phyloP scores from a whole-genome alignment of 139 green algal species.

The Chlamydomonas schloesseri region DNA sequence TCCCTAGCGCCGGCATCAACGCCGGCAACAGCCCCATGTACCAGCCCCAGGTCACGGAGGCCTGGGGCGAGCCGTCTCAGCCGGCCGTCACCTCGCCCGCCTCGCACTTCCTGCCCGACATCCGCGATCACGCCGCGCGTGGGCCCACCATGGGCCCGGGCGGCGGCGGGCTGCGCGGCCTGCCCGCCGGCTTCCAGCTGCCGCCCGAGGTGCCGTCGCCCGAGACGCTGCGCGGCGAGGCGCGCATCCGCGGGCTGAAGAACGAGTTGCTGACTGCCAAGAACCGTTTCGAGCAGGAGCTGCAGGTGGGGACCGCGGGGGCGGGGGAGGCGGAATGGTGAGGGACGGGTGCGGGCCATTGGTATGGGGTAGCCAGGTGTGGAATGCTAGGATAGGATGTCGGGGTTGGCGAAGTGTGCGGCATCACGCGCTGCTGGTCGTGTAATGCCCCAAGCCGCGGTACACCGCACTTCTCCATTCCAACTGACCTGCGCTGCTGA shows the following conservation, averaged over 20 bases:
- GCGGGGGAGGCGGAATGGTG: too few species aligned
- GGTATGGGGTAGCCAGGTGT: not conserved
- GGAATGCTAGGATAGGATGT: not conserved
- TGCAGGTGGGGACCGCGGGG: too few species aligned
- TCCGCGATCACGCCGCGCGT: conserved; percentile 6
- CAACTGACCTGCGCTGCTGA: too few species aligned
- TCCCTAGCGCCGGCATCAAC: too few species aligned
- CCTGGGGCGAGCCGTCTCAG: conserved; percentile 19
- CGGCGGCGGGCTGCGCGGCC: too few species aligned
- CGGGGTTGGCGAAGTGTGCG: too few species aligned
- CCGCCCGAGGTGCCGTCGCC: conserved; percentile 20
- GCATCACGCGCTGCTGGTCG: too few species aligned
- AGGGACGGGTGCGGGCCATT: not conserved
- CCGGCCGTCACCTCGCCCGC: not conserved
- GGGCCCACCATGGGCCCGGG: too few species aligned
- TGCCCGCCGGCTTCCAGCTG: not conserved
- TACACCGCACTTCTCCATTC: too few species aligned
- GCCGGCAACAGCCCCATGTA: not conserved
- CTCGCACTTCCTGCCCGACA: conserved; percentile 31
- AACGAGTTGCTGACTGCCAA: conserved; percentile 25
- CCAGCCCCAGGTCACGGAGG: conserved; percentile 30
- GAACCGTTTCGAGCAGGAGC: conserved; percentile 37
- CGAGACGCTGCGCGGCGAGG: conserved; percentile 21
- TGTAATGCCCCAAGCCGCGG: too few species aligned
- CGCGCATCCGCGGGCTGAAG: conserved; percentile 28